Evolutionary conservation across 2,329 filamentous ascomycete genomes (phyloP), one percentile per base, ranked within the genome.

Genomic region (Curvularia lunata): DNA sequence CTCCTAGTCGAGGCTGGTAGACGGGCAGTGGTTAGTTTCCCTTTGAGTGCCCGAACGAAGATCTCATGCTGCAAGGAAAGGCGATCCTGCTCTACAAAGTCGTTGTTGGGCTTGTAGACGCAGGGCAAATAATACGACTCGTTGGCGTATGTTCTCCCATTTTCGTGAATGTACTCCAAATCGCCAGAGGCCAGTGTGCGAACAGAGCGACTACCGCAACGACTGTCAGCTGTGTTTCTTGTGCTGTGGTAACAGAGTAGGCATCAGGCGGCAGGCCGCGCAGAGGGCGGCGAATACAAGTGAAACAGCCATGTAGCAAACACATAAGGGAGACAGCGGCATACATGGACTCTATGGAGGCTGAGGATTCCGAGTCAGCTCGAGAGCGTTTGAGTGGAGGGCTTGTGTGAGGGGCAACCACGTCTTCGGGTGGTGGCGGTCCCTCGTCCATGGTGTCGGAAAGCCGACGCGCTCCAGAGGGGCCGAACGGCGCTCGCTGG

Each of bases 111-210:
- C 50, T 62, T 52, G 42, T 57, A 67, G 16, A 59, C 50, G 71
- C 88, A 88, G 13, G 87, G 87, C 82, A 89, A 87, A 71, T 81
- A 86, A 67, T 88, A 89, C 32, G 81, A 80, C 32, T 83, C 79
- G 67, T 87, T 87, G 69, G 86, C 88, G 63, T 88, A 84, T 25
- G 76, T 82, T 21, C 87, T 84, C 42, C 82, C 85, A 74, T 89
- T 84, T 61, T 89, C 86, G 59, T 83, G 78, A 53, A 85, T 78
- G 62, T 84, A 84, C 68, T 86, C 82, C 30, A 88, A 78, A 60
- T 80, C 78, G 46, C 83, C 81, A 41, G 72, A 76, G 49, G 77
- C 66, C 27, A 78, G 49, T n/a, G 73, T 75, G 27, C 75, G 75
- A 30, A 73, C 74, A 45, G 75, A 77, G 48, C 66, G 67, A 57